phyloP scores from a whole-genome alignment of 2,329 filamentous ascomycete species.

The Tolypocladium inflatum region DNA sequence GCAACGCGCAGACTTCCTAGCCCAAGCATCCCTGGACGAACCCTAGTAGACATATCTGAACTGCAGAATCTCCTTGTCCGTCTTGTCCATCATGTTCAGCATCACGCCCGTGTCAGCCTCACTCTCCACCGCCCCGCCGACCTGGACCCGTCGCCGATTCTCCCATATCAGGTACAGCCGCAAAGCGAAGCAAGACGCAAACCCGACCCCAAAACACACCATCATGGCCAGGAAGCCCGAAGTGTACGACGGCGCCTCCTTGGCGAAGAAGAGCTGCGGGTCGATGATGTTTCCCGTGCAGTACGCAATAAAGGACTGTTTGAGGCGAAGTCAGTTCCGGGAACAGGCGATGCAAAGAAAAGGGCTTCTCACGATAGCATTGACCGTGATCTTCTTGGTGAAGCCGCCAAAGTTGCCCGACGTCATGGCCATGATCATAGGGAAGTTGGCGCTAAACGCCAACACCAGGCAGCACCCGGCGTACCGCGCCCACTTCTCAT shows the following conservation, averaged over 20 bases:
- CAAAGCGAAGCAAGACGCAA: constrained; percentile 31
- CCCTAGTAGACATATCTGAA: constrained; percentile 18
- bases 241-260: constrained; percentile 49
- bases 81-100: constrained; percentile 32
- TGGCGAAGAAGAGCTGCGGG: constrained; percentile 48
- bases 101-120: constrained; percentile 2
- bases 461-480: constrained; percentile 39
- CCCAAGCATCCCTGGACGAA: too few species aligned
- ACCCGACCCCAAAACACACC: constrained; percentile 45
- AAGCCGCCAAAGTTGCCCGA: constrained; percentile 51
- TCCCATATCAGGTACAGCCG: constrained; percentile 38
- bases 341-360: neutral
- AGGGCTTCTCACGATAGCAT: constrained; percentile 35
- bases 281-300: constrained; percentile 52
- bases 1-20: too few species aligned
- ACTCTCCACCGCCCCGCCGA: neutral
- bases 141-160: constrained; percentile 42
- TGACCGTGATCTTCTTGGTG: constrained; percentile 52
- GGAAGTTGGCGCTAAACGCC: constrained; percentile 32
- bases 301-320: constrained; percentile 44
- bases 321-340: neutral
- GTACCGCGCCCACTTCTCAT: constrained; percentile 14
- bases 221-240: constrained; percentile 54
- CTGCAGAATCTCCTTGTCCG: constrained; percentile 43
- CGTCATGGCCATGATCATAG: constrained; percentile 44